Evolutionary conservation across 495 filamentous ascomycete species (phyloP).

Genomic region (Neurospora sublineolata): DNA sequence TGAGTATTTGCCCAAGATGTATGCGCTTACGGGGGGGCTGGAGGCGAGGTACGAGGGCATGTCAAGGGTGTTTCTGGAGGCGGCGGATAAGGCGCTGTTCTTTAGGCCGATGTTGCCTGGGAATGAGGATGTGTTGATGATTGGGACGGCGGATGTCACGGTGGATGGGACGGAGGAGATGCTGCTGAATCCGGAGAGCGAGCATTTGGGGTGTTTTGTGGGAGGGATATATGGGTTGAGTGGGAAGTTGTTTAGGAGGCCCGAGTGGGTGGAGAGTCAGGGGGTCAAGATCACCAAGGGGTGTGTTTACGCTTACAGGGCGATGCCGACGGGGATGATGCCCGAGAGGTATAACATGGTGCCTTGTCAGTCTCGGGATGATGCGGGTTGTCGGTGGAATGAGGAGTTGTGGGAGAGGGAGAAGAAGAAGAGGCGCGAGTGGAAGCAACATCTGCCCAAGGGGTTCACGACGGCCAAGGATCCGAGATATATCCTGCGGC

Average conservation of each 20-base stretch:
- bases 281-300: constrained; percentile 70
- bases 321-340: constrained; percentile 73
- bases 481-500: constrained; percentile 36
- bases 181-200: constrained; percentile 22
- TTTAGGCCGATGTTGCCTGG: constrained; percentile 69
- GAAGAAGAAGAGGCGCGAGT: constrained; percentile 14
- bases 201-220: constrained; percentile 57
- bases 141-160: constrained; percentile 30
- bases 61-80: constrained; percentile 57
- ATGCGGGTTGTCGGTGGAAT: constrained; percentile 57
- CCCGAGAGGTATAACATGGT: constrained; percentile 59
- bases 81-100: constrained; percentile 55
- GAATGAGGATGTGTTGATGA: constrained; percentile 58
- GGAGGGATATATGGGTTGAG: constrained; percentile 78
- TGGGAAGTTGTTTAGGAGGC: constrained; percentile 57
- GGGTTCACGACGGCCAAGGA: constrained; percentile 31
- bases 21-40: constrained; percentile 61
- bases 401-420: constrained; percentile 40
- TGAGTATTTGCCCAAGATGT: constrained; percentile 73
- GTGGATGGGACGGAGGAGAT: constrained; percentile 14
- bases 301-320: constrained; percentile 76
- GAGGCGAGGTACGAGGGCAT: constrained; percentile 64
- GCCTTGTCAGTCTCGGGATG: constrained; percentile 46
- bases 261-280: constrained; percentile 49
- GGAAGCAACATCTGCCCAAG: constrained; percentile 19